Evolutionary conservation across 805 yeast species (phyloP).

Genomic region (Pichia membranifaciens): DNA sequence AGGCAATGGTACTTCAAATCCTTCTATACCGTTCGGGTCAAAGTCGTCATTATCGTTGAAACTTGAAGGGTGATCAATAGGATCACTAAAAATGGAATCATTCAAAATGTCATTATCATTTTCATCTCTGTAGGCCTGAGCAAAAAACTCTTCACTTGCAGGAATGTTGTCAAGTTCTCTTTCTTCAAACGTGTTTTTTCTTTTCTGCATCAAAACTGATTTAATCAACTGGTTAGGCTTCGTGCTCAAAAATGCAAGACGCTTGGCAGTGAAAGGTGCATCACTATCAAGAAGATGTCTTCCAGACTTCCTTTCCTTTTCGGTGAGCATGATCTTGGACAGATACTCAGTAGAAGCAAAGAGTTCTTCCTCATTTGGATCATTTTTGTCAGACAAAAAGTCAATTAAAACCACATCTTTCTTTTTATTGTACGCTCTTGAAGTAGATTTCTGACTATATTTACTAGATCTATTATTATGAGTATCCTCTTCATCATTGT

Average conservation of each 20-base stretch:
- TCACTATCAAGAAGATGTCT: slow-evolving; percentile 42
- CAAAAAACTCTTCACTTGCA: slow-evolving; percentile 48
- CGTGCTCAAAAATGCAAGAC: slow-evolving; percentile 40
- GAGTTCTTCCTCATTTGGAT: slow-evolving; percentile 20
- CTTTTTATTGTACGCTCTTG: background rate
- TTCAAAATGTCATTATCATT: slow-evolving; percentile 15
- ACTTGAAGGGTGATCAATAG: slow-evolving; percentile 20
- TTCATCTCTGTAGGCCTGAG: slow-evolving; percentile 37
- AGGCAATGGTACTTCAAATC: slow-evolving; percentile 14
- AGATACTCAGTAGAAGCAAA: slow-evolving; percentile 23
- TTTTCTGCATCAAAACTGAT: slow-evolving; percentile 22
- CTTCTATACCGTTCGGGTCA: slow-evolving; percentile 22
- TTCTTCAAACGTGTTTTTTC: slow-evolving; percentile 11
- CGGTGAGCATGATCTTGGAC: slow-evolving; percentile 22
- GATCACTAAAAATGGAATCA: slow-evolving; percentile 19
- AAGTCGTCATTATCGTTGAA: slow-evolving; percentile 33
- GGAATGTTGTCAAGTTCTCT: slow-evolving; percentile 30
- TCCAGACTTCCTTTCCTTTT: slow-evolving; percentile 19
- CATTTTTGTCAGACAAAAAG: slow-evolving; percentile 26
- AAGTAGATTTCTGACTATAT: background rate
- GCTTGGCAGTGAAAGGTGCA: slow-evolving; percentile 42
- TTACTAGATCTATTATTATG: background rate
- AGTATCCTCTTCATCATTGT: background rate
- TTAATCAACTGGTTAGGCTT: slow-evolving; percentile 36
- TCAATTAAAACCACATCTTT: slow-evolving; percentile 19